These are phyloP conservation scores for Neurospora africana DNA, from an alignment of 495 filamentous ascomycete species.

Conservation along the genomic window DNA sequence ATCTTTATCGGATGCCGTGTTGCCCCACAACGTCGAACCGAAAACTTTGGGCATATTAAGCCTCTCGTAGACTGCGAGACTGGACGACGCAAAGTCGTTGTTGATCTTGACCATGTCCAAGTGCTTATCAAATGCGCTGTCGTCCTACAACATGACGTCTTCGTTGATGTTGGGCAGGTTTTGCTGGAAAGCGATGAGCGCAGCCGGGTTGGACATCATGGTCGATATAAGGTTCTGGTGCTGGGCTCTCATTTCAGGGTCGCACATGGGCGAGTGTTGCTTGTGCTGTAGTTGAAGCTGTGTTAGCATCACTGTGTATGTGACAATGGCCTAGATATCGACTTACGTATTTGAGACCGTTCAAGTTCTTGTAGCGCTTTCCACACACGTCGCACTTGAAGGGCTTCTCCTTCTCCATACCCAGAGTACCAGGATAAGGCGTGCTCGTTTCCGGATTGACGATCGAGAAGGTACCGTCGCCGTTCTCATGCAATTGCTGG, in stretches of 20 bases:
- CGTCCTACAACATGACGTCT: conserved; percentile 30
- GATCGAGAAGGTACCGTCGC: conserved; percentile 93
- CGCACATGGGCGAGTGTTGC: conserved; percentile 68
- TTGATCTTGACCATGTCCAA: background rate
- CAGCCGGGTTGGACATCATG: conserved; percentile 28
- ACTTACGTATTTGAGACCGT: conserved; percentile 78
- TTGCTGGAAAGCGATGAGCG: conserved; percentile 21
- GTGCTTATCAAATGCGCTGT: background rate
- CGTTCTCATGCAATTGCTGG: conserved; percentile 89
- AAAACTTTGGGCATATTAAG: background rate
- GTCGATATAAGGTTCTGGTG: conserved; percentile 27
- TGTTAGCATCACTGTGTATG: conserved; percentile 1
- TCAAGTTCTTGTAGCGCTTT: conserved; percentile 98
- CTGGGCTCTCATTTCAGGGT: conserved; percentile 30
- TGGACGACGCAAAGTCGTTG: background rate
- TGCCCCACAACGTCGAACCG: background rate
- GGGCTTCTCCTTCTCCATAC: conserved; percentile 99
- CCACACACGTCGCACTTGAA: conserved; percentile 94
- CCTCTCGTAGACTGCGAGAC: background rate
- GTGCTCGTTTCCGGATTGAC: conserved; percentile 91
- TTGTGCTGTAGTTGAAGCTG: conserved; percentile 45
- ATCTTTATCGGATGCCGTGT: background rate
- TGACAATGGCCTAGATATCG: background rate
- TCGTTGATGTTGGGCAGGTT: conserved; percentile 38
- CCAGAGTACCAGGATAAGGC: conserved; percentile 88